Conservation (phyloP, 805 yeast genomes). For the Hanseniaspora nectarophila region DNA sequence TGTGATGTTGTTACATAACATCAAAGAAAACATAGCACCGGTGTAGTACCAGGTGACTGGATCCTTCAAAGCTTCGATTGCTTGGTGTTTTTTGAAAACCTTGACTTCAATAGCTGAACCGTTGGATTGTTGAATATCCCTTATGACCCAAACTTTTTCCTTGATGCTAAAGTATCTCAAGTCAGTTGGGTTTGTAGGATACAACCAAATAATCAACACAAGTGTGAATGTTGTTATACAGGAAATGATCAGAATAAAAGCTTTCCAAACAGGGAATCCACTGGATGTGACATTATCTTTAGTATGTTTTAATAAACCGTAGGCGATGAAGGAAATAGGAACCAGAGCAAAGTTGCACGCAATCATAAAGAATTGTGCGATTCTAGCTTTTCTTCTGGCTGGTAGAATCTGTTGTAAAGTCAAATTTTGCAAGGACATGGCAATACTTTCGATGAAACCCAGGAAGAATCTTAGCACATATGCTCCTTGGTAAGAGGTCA, state of each 20-base stretch:
- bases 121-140: constrained; percentile 32
- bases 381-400: constrained; percentile 30
- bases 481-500: constrained; percentile 9
- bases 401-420: constrained; percentile 35
- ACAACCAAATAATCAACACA: constrained; percentile 26
- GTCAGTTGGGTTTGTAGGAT: constrained; percentile 40
- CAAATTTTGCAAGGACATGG: constrained; percentile 33
- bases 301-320: constrained; percentile 21
- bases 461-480: constrained; percentile 34
- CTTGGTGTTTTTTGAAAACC: constrained; percentile 33
- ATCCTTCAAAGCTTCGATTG: constrained; percentile 35
- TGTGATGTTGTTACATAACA: constrained; percentile 37
- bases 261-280: constrained; percentile 35
- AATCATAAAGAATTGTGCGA: constrained; percentile 35
- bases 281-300: background rate
- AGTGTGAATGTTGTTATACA: constrained; percentile 33
- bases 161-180: constrained; percentile 32
- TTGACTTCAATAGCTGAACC: constrained; percentile 36
- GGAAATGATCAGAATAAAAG: constrained; percentile 40
- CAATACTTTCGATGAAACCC: constrained; percentile 35
- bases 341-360: constrained; percentile 22
- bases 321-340: constrained; percentile 35
- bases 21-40: constrained; percentile 31
- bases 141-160: constrained; percentile 36
- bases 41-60: constrained; percentile 32